Evolutionary conservation across 768 basidiomycete genomes (phyloP).

Genomic region (Mycena venus): DNA sequence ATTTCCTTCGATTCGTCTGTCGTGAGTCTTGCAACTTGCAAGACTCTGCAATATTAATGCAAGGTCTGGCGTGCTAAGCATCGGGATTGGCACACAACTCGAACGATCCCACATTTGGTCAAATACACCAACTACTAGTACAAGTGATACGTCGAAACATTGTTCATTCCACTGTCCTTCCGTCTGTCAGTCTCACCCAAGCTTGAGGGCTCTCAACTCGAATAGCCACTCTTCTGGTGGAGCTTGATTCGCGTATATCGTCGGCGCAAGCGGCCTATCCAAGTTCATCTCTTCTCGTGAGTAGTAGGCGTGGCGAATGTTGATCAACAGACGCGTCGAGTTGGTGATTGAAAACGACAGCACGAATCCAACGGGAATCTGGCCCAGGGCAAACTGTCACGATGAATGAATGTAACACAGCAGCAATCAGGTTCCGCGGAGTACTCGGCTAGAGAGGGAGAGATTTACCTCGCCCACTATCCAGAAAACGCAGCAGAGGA

Average conservation of each 20-base stretch:
- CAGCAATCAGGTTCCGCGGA: not conserved
- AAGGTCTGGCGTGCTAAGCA: too few relatives aligned
- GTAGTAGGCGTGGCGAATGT: slow-evolving; percentile 47
- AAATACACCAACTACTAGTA: not conserved
- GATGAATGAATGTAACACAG: not conserved
- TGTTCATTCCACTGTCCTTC: not conserved
- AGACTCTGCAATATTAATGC: too few relatives aligned
- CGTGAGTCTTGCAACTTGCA: too few relatives aligned
- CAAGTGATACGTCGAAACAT: not conserved
- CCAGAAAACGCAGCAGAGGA: slow-evolving; percentile 46
- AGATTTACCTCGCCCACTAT: slow-evolving; percentile 38
- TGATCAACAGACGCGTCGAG: slow-evolving; percentile 46
- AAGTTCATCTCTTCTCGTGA: slow-evolving; percentile 9
- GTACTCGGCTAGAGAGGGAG: too few relatives aligned
- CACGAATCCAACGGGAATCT: slow-evolving; percentile 45
- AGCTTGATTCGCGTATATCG: slow-evolving; percentile 20
- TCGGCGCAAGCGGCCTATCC: not conserved
- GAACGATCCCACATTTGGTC: not conserved
- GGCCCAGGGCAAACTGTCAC: slow-evolving; percentile 38
- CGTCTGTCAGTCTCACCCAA: not conserved
- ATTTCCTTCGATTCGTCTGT: too few relatives aligned
- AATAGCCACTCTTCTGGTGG: slow-evolving; percentile 24
- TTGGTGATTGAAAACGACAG: slow-evolving; percentile 45
- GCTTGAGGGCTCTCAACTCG: slow-evolving; percentile 16
- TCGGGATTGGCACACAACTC: too few relatives aligned